Conservation (phyloP, 352 stramenopile species). For the Blastocystis sp. region DNA sequence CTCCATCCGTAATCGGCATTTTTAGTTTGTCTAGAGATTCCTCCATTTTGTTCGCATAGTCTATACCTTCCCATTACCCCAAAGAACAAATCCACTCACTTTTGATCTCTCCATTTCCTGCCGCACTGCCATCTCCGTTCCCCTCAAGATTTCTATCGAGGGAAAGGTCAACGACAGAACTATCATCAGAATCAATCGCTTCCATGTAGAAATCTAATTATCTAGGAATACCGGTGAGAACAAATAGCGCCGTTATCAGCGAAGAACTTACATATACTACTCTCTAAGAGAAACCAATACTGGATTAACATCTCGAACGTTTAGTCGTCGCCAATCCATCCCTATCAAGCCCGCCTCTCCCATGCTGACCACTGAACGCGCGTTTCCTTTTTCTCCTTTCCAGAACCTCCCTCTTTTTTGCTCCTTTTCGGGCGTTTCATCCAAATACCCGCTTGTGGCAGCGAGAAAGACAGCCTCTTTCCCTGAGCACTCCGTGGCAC, state of each 20-base stretch:
- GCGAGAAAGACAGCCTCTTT: not conserved
- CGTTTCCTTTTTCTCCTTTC: slow-evolving; percentile 19
- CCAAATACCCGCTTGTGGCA: not conserved
- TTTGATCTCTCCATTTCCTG: slow-evolving; percentile 34
- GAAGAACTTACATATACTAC: slow-evolving; percentile 66
- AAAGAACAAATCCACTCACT: slow-evolving; percentile 17
- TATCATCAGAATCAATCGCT: slow-evolving; percentile 69
- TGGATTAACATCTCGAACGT: slow-evolving; percentile 64
- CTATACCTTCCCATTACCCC: slow-evolving; percentile 51
- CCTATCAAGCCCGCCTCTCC: slow-evolving; percentile 7
- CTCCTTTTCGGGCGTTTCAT: slow-evolving; percentile 5
- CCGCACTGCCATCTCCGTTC: not conserved
- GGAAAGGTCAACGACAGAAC: slow-evolving; percentile 43
- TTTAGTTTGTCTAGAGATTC: slow-evolving; percentile 59
- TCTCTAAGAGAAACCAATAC: slow-evolving; percentile 60
- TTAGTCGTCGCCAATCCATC: slow-evolving; percentile 10
- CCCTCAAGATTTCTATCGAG: slow-evolving; percentile 1
- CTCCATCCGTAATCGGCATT: slow-evolving; percentile 61
- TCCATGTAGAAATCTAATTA: slow-evolving; percentile 68
- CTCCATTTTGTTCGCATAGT: slow-evolving; percentile 65
- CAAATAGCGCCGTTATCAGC: not conserved
- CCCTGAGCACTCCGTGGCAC: not conserved
- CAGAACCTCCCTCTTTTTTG: not conserved
- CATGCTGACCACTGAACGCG: slow-evolving; percentile 54
- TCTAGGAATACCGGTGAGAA: slow-evolving; percentile 9